These are phyloP conservation scores for Plenodomus biglobosus DNA, from an alignment of 2,329 filamentous ascomycete genomes.

Conservation along the genomic window DNA sequence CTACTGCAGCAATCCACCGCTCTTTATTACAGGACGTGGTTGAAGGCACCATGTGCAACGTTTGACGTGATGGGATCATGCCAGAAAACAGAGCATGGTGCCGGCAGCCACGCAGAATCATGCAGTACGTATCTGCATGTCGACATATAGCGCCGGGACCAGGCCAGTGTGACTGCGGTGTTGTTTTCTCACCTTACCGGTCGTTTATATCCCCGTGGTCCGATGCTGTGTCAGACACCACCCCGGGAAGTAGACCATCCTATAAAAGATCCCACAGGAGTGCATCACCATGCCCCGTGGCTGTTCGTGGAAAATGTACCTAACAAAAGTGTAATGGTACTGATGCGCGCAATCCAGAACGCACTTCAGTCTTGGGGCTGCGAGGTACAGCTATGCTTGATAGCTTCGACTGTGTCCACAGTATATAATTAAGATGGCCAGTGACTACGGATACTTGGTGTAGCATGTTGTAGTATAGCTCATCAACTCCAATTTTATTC, in stretches of 20 bases:
- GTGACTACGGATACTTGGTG: no score
- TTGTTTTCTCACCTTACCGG: background rate
- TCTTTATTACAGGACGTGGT: slow-evolving; percentile 5
- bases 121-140: background rate
- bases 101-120: background rate
- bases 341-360: background rate
- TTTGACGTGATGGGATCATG: slow-evolving; percentile 4
- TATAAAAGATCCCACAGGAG: background rate
- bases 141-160: background rate
- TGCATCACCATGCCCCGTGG: no score
- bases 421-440: no score
- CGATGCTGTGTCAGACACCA: background rate
- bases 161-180: background rate
- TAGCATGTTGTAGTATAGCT: background rate
- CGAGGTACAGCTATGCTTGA: no score
- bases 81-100: background rate
- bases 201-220: background rate
- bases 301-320: no score
- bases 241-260: background rate
- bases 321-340: no score
- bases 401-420: no score
- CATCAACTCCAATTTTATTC: slow-evolving; percentile 5
- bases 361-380: no score
- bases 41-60: slow-evolving; percentile 6
- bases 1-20: slow-evolving; percentile 1